Evolutionary conservation across 2,329 filamentous ascomycete genomes (phyloP), one percentile per base, ranked within the genome.

Genomic region (Fusarium coicis): DNA sequence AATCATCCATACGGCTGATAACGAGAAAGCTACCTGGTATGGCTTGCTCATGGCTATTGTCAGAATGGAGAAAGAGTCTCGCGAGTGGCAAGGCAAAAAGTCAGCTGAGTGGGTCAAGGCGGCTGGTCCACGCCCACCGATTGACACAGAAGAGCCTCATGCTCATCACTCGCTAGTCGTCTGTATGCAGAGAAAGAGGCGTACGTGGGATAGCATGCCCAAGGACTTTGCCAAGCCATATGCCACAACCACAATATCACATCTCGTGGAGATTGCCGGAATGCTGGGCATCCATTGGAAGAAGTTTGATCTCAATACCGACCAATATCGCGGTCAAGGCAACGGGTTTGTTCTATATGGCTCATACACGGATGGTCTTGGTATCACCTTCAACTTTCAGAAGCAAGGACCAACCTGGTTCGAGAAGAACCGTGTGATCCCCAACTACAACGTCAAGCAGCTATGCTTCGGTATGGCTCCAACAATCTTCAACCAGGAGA

Each of bases 221-320:
- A 70, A 69, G 16, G 72, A 74, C 36, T 64, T 71, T 14, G 63
- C 69, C 15, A 75, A 74, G 7, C 82, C 81, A 1, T 83, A 80
- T 58, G 82, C 81, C 3, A 82, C 77, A 4, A 82, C 78, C 7
- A 82, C 80, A 9, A 80, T 83, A 18, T 80, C 74, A 12, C 80
- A 83, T 53, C 65, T 83, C 2, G 75, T 83, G 1, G 81, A 83
- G 68, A 77, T 83, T 9, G 80, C 79, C 0, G 79, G 76, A 14
- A 79, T 83, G 76, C 63, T 83, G 3, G 81, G 84, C 8, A 77
- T 85, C 10, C 78, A 85, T 58, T 85, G 84, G 84, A 84, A 79
- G 49, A 78, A 80, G 5, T 85, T 85, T 39, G 81, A 84, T 30
- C 76, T 80, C 2, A 78, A 76, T 14, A 71, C 76, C 7, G 81